Evolutionary conservation across 2,329 filamentous ascomycete species (phyloP).

Genomic region (Ramularia endophylla): DNA sequence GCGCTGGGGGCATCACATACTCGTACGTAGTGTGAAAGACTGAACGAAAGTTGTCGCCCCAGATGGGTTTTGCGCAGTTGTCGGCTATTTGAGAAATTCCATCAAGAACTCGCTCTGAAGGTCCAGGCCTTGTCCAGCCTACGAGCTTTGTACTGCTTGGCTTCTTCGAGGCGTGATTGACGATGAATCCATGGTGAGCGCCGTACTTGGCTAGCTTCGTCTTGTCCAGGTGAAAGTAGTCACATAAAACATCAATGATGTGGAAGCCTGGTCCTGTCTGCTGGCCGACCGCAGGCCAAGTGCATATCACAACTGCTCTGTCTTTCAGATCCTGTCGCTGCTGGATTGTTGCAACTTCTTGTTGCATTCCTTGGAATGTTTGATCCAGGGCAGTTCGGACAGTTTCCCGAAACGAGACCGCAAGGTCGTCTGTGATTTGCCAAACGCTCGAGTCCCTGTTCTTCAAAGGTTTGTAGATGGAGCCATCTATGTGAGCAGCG

Average conservation of each 20-base stretch:
- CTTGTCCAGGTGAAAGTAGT: conserved; percentile 1
- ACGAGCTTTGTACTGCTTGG: background rate
- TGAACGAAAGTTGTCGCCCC: background rate
- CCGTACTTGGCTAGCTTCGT: background rate
- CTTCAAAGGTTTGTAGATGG: background rate
- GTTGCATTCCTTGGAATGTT: background rate
- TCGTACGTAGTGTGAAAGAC: background rate
- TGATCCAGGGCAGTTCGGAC: background rate
- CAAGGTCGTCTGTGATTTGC: background rate
- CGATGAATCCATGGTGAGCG: background rate
- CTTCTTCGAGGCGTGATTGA: background rate
- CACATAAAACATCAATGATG: conserved; percentile 2
- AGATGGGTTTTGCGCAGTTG: background rate
- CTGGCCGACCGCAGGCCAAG: conserved; percentile 1
- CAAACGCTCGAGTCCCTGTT: background rate
- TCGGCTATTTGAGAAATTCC: background rate
- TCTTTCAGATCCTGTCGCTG: conserved; percentile 1
- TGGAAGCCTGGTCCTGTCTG: conserved; percentile 1
- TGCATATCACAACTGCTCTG: conserved; percentile 2
- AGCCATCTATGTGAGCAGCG: conserved; percentile 6
- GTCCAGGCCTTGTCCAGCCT: background rate
- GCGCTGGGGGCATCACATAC: background rate
- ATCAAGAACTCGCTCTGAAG: background rate
- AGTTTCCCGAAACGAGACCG: background rate
- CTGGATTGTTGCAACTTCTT: background rate